These are phyloP conservation scores for Rhodotorula kratochvilovae DNA, from an alignment of 768 basidiomycete species.

Conservation along the genomic window DNA sequence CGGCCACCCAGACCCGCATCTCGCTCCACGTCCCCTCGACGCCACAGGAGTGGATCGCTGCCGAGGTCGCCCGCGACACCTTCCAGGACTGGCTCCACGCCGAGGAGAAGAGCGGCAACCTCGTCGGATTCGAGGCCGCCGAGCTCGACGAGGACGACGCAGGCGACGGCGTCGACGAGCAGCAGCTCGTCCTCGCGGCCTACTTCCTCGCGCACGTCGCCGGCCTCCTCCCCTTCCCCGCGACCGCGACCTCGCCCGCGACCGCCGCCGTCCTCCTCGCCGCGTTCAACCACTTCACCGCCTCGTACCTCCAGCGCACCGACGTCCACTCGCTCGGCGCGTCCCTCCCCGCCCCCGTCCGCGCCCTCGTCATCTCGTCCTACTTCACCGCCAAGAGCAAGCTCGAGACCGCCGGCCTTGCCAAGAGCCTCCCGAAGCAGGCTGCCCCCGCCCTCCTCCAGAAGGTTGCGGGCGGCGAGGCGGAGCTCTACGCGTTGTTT, in stretches of 20 bases:
- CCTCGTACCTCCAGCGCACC: conserved; percentile 62
- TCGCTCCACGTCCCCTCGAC: conserved; percentile 48
- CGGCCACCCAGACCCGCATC: conserved; percentile 36
- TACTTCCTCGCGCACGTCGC: conserved; percentile 76
- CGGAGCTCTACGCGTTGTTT: conserved; percentile 75
- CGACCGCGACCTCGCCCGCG: conserved; percentile 47
- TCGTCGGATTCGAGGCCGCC: conserved; percentile 42
- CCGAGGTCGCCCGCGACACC: conserved; percentile 50
- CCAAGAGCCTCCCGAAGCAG: conserved; percentile 51
- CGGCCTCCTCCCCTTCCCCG: conserved; percentile 58
- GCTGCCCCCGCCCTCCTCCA: conserved; percentile 63
- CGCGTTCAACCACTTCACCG: conserved; percentile 71
- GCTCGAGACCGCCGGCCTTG: conserved; percentile 58
- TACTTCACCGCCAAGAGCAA: conserved; percentile 73
- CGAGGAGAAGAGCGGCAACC: conserved; percentile 31
- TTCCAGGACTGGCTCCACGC: conserved; percentile 47
- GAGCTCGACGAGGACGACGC: conserved; percentile 39
- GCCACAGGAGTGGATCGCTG: conserved; percentile 49
- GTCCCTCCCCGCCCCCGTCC: conserved; percentile 66
- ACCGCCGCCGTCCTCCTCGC: conserved; percentile 60
- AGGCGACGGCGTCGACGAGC: conserved; percentile 44
- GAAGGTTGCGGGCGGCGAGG: conserved; percentile 53
- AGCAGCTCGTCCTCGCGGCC: conserved; percentile 59
- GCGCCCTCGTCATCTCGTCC: conserved; percentile 68
- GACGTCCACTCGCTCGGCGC: conserved; percentile 81